Conservation (phyloP, 768 basidiomycete genomes). For the Lactarius tabidus region DNA sequence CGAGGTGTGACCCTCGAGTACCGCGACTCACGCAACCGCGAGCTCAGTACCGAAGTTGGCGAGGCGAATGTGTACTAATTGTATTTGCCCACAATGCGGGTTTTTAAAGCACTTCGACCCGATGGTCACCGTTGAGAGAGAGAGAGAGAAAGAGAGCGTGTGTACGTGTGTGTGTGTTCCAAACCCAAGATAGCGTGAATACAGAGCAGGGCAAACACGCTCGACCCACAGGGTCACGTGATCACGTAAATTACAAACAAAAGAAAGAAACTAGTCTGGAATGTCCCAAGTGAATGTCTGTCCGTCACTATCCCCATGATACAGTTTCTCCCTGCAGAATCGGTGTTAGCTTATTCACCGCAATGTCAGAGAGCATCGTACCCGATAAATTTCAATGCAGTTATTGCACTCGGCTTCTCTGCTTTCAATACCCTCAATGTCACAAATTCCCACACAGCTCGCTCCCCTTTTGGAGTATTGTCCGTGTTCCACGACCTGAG, state of each 20-base stretch:
- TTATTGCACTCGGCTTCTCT: slow-evolving; percentile 45
- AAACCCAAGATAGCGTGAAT: background rate
- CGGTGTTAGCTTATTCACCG: background rate
- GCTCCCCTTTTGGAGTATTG: slow-evolving; percentile 59
- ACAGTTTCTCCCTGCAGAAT: slow-evolving; percentile 49
- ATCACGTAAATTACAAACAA: background rate
- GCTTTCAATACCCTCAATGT: slow-evolving; percentile 65
- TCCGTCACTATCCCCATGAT: slow-evolving; percentile 62
- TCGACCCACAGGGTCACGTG: background rate
- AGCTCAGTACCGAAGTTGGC: background rate
- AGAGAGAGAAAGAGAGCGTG: slow-evolving; percentile 1
- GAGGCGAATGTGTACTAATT: background rate
- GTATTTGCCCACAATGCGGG: background rate
- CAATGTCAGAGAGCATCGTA: slow-evolving; percentile 31
- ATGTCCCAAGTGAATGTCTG: slow-evolving; percentile 55
- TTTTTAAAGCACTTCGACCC: background rate
- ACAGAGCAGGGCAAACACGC: background rate
- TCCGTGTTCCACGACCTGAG: slow-evolving; percentile 85
- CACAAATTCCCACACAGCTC: slow-evolving; percentile 71
- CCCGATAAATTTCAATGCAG: slow-evolving; percentile 81
- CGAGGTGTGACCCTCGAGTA: background rate
- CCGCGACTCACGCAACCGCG: background rate
- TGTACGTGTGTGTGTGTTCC: background rate
- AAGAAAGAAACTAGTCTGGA: slow-evolving; percentile 37
- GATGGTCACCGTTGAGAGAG: background rate